Evolutionary conservation across 495 filamentous ascomycete species (phyloP), one percentile per base, ranked within the genome.

Genomic region (Filosporella fistucella): DNA sequence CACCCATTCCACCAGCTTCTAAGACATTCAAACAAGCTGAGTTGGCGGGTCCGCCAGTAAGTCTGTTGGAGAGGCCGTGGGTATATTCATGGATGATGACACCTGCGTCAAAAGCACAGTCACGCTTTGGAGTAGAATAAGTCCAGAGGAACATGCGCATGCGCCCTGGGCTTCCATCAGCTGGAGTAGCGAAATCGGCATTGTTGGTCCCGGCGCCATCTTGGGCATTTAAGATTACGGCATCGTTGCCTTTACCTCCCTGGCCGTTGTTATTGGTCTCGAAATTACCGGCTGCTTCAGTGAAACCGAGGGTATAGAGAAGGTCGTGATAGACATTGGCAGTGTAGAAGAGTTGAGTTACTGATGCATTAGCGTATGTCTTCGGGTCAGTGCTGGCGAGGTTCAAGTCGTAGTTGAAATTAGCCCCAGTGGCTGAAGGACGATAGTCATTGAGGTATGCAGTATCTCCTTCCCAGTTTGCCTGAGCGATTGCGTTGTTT

Each of bases 101-200:
- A 38, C 35, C 35, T 3, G 35, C 35, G n/a, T 38, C 35, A 22
- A 38, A 38, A 21, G 35, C 5, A 21, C 35, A 20, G 16, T 38
- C 35, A 22, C 35, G 35, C 16, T 21, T 38, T 20, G 35, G 35
- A 13, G 35, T 38, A 5, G 35, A 38, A 21, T 21, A 21, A 21
- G 20, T 21, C 35, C 35, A 38, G 35, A 38, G 4, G 17, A 38
- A 38, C 35, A 38, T 38, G 35, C 35, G 35, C 35, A 38, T 38
- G 35, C 35, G 35, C 6, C 17, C 17, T 21, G 5, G 16, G 35
- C 17, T 21, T 20, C 35, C 35, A 21, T 38, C 35, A 22, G 35
- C 35, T 38, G 35, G 35, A 5, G 35, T 38, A n/a, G 35, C 35
- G 16, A 38, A 38, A 21, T 38, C 35, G 4, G 35, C 35, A 13